These are phyloP conservation scores for Punica granatum DNA, from an alignment of 345 rosid genomes.

Conservation along the genomic window DNA sequence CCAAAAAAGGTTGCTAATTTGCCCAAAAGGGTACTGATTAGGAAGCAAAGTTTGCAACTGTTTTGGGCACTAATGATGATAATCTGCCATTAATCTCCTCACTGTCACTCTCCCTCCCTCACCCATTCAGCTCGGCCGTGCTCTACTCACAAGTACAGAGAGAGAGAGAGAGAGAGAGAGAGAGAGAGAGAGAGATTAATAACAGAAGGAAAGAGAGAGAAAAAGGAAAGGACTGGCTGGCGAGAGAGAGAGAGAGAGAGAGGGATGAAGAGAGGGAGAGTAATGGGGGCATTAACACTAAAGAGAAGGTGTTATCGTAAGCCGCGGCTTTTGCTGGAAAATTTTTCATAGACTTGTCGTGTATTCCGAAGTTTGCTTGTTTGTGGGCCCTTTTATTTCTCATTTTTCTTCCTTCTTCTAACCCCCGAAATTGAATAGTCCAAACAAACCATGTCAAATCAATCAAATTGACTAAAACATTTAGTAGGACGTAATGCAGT, in stretches of 20 bases:
- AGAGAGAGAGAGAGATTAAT: no score
- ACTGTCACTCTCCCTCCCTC: background rate
- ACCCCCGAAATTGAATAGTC: no score
- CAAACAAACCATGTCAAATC: no score
- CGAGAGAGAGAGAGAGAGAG: background rate
- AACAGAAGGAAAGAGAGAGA: no score
- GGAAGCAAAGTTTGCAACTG: background rate
- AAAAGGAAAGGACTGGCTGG: no score
- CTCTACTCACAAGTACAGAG: background rate
- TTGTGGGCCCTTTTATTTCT: no score
- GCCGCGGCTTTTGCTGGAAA: slow-evolving; percentile 32
- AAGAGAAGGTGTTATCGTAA: slow-evolving; percentile 14
- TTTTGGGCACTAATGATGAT: background rate
- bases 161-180: background rate
- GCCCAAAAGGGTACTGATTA: background rate
- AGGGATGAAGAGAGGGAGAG: background rate
- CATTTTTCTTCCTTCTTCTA: no score
- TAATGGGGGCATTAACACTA: background rate
- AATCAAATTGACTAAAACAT: no score
- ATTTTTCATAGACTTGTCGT: background rate
- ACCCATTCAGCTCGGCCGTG: no score
- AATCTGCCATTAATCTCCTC: background rate
- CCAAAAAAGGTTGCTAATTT: background rate
- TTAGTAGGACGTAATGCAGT: no score
- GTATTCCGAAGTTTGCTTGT: no score